Base-by-base conservation (phyloP, 2,329 filamentous ascomycete genomes). In the Spiromastix sp. region DNA sequence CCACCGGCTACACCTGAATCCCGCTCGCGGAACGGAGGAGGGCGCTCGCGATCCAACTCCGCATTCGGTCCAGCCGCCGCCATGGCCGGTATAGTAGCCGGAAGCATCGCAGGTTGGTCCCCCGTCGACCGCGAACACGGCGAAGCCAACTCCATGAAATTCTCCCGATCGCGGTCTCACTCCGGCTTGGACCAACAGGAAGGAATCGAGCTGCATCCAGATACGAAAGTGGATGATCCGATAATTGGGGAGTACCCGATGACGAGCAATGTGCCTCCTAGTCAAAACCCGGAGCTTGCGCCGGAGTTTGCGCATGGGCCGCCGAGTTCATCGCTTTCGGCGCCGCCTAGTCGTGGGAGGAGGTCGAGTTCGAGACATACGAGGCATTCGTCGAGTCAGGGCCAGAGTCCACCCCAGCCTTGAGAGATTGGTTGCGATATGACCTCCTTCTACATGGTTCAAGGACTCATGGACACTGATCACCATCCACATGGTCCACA, bases 31-130 rank as follows among this genome's bases (percentile, higher is more conserved):
- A 54, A 65, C 62, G n/a, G n/a, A n/a, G n/a, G n/a, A n/a, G 34
- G 38, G 2, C 67, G 75, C 38, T 77, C 74, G 21, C 66, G 73
- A 19, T 77, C 73, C 10, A 79, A 74, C 52, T 69, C 66, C 2
- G 55, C 63, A 1, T 69, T 79, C 44, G 74, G 71, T 4, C 70
- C 75, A 6, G 74, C 73, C 10, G 67, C 72, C 30, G 76, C 75
- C 24, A 78, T 79, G 74, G 75, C 74, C 16, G 76, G 76, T 45
- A 67, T 79, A 31, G 67, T 79, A 24, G 76, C 75, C n/a, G 75
- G 76, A 35, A 77, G 72, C 50, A 69, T 80, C 44, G 74, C 68
- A 27, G 75, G 74, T 27, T 79, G 72, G 73, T 78, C 74, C 22
- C 76, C 64, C 0, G 72, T 78, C 35, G 74, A 76, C 41, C 59